phyloP scores from a whole-genome alignment of 176 grass and related monocot species.

The Urochloa ruziziensis region DNA sequence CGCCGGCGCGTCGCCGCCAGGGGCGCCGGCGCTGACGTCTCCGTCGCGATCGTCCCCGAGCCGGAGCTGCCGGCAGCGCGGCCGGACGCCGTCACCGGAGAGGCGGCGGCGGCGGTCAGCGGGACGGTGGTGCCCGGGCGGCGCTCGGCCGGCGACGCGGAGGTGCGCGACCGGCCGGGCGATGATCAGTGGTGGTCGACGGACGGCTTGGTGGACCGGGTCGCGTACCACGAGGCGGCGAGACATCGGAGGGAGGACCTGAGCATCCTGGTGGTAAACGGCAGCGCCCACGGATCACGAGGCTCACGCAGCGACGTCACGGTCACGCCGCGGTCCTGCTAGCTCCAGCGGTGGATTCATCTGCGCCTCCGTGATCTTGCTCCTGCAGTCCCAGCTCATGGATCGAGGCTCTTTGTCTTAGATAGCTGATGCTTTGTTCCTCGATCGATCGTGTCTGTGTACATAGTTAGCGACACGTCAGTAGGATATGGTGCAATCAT shows the following conservation, averaged over 20 bases:
- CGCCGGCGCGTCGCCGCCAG: conserved; percentile 22
- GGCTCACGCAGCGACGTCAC: neutral
- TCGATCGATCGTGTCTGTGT: neutral
- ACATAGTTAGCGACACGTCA: neutral
- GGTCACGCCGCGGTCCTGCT: neutral
- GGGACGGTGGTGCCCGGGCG: neutral
- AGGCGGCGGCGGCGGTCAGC: neutral
- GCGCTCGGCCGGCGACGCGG: conserved; percentile 14
- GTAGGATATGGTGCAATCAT: neutral
- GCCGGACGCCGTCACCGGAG: neutral
- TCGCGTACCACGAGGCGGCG: conserved; percentile 13
- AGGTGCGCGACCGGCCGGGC: conserved; percentile 1
- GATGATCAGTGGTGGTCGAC: conserved; percentile 27
- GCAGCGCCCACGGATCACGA: neutral
- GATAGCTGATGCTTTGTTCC: neutral
- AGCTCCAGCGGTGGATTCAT: neutral
- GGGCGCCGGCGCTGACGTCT: conserved; percentile 1
- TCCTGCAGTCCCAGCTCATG: neutral
- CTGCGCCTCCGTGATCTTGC: neutral
- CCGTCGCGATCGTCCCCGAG: neutral
- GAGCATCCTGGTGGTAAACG: neutral
- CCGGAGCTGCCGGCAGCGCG: neutral
- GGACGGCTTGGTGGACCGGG: neutral
- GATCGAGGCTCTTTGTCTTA: neutral
- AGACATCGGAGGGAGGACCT: neutral